These are phyloP conservation scores for Collybia sp. DNA, from an alignment of 768 basidiomycete genomes.

Conservation along the genomic window DNA sequence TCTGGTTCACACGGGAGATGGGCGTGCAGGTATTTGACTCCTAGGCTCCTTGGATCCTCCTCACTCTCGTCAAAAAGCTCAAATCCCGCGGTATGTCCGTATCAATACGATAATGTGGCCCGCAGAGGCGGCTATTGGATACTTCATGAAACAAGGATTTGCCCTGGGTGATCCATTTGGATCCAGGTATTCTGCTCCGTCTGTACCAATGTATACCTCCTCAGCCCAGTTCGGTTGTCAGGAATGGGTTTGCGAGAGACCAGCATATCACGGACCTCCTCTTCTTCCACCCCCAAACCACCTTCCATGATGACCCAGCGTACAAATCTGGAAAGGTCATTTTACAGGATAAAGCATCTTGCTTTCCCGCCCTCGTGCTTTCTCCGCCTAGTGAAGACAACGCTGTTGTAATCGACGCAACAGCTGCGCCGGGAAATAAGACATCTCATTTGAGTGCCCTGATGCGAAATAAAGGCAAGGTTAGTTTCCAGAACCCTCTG, in stretches of 20 bases:
- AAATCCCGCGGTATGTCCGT: constrained; percentile 81
- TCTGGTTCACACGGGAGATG: constrained; percentile 56
- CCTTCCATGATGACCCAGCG: constrained; percentile 66
- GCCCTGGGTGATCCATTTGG: constrained; percentile 44
- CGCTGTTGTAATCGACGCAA: constrained; percentile 81
- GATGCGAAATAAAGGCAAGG: constrained; percentile 80
- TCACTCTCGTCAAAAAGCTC: constrained; percentile 33
- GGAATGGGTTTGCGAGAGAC: constrained; percentile 68
- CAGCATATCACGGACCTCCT: constrained; percentile 80
- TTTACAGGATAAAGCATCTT: constrained; percentile 96
- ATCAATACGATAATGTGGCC: constrained; percentile 75
- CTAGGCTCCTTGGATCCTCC: not conserved
- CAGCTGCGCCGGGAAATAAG: constrained; percentile 97
- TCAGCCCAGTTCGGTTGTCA: constrained; percentile 15
- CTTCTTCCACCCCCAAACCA: constrained; percentile 60
- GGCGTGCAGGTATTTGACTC: constrained; percentile 48
- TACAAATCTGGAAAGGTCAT: constrained; percentile 83
- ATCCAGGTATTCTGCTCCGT: constrained; percentile 32
- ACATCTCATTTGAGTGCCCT: constrained; percentile 90
- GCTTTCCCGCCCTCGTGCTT: constrained; percentile 90
- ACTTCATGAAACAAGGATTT: constrained; percentile 56
- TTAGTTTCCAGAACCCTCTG: constrained; percentile 17
- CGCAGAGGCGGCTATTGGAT: constrained; percentile 54
- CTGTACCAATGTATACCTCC: constrained; percentile 9
- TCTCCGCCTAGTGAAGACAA: constrained; percentile 55